Evolutionary conservation across 352 stramenopile species (phyloP), one percentile per base, ranked within the genome.

Genomic region (Phytophthora chlamydospora): DNA sequence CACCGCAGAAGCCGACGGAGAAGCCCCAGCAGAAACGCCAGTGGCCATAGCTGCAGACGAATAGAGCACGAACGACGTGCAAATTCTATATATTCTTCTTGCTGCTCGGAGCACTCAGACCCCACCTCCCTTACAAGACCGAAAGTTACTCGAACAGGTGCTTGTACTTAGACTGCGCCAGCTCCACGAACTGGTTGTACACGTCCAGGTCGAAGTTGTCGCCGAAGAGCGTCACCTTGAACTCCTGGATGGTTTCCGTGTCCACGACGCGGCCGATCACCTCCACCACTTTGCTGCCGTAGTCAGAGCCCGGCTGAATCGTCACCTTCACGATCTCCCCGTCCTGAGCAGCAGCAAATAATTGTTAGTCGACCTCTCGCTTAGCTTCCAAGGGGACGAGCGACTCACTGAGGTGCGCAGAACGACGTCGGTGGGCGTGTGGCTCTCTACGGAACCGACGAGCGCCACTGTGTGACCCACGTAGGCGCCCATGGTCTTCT

Each of bases 181-280:
- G 65, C 59, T 89, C 60, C 51, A 95, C 81, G 46, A 94, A 76
- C 66, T 94, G 85, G 56, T 95, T 78, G 68, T 95, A 95, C 48
- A 76, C 90, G 46, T 85, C 80, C 43, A 95, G 63, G 40, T 94
- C 87, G 47, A 92, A 88, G 62, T 85, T 77, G 51, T 94, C 87
- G 13, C 83, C 82, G 44, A 92, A 95, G 48, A 88, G 81, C 62
- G 85, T 94, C 32, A 74, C 84, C 71, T 95, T 95, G 70, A 93
- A 93, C 68, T 95, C 85, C 56, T 94, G 68, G 45, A 95, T 73
- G 40, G 80, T 89, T 55, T 90, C 76, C 39, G 64, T 70, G 51
- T 91, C 79, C 45, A 83, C 51, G 11, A 94, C 87, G 17, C 80
- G 80, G 16, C 87, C 87, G 19, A 95, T 94, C 53, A 95, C 87